These are phyloP conservation scores for Graphium sp. DNA, from an alignment of 2,329 filamentous ascomycete genomes.

Conservation along the genomic window DNA sequence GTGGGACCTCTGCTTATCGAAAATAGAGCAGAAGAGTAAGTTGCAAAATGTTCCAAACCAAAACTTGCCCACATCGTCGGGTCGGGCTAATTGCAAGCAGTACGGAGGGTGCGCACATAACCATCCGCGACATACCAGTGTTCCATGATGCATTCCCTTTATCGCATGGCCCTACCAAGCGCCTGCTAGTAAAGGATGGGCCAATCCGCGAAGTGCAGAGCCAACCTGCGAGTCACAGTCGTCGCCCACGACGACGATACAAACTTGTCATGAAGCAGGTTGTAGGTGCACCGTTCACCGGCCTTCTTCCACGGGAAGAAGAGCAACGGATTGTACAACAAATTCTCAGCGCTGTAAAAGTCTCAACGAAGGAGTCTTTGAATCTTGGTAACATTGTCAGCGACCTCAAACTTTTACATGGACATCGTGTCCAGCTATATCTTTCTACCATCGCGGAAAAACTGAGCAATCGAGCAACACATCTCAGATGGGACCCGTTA, in stretches of 20 bases:
- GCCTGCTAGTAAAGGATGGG: no score
- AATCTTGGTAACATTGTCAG: conserved; percentile 5
- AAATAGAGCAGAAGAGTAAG: conserved; percentile 19
- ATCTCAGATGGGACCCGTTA: conserved; percentile 13
- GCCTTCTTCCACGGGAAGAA: conserved; percentile 7
- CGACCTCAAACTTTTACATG: conserved; percentile 11
- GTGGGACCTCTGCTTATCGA: conserved; percentile 21
- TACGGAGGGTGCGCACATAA: conserved; percentile 11
- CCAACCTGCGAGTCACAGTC: no score
- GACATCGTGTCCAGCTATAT: conserved; percentile 11
- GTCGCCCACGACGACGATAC: conserved; percentile 14
- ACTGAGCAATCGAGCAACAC: conserved; percentile 11
- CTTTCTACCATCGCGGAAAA: conserved; percentile 12
- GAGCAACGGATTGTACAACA: background rate
- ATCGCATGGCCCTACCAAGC: no score
- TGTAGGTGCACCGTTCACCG: conserved; percentile 17
- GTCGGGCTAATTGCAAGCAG: no score
- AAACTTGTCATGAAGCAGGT: conserved; percentile 22
- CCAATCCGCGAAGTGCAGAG: no score
- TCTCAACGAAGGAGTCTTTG: no score
- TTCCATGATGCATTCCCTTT: no score
- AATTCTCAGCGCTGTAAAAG: conserved; percentile 8
- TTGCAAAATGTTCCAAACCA: no score
- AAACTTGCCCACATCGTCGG: no score
- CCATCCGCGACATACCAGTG: conserved; percentile 9